phyloP scores from a whole-genome alignment of 768 basidiomycete genomes.

The Cyathus striatus region DNA sequence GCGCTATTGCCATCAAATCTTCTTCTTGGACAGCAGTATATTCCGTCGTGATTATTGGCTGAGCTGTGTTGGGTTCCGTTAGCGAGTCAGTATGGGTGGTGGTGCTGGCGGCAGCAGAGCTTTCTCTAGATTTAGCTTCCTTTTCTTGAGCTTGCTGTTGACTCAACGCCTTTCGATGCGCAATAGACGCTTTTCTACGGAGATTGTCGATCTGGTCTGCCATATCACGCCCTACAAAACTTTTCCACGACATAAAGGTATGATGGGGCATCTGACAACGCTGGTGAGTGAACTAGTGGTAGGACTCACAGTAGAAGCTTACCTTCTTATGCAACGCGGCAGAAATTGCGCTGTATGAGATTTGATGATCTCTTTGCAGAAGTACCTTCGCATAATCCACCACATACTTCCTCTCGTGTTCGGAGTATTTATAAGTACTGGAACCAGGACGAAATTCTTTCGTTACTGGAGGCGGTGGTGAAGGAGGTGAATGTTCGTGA shows the following conservation, averaged over 20 bases:
- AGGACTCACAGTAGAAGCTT: slow-evolving; percentile 3
- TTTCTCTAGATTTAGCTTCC: too few species aligned
- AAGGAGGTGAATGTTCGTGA: slow-evolving; percentile 5
- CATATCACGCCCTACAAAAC: slow-evolving; percentile 25
- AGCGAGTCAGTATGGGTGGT: too few species aligned
- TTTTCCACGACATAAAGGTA: slow-evolving; percentile 42
- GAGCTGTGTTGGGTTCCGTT: too few species aligned
- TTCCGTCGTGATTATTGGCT: too few species aligned
- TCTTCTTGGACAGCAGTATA: too few species aligned
- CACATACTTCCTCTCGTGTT: slow-evolving; percentile 45
- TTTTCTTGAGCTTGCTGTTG: too few species aligned
- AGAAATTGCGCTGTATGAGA: slow-evolving; percentile 31
- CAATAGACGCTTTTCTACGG: slow-evolving; percentile 47
- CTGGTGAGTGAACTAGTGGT: background rate
- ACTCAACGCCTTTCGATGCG: slow-evolving; percentile 49
- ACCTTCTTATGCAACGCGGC: slow-evolving; percentile 43
- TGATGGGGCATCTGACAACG: slow-evolving; percentile 57
- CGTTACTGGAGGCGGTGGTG: slow-evolving; percentile 6
- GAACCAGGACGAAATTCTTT: slow-evolving; percentile 19
- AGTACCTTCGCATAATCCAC: slow-evolving; percentile 38
- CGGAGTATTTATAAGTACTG: slow-evolving; percentile 37
- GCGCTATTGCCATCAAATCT: slow-evolving; percentile 47
- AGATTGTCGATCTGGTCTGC: slow-evolving; percentile 37
- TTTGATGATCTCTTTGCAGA: slow-evolving; percentile 41
- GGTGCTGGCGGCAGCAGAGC: too few species aligned